Conservation (phyloP, 2,329 filamentous ascomycete genomes). For the Arthrinium puccinioides region DNA sequence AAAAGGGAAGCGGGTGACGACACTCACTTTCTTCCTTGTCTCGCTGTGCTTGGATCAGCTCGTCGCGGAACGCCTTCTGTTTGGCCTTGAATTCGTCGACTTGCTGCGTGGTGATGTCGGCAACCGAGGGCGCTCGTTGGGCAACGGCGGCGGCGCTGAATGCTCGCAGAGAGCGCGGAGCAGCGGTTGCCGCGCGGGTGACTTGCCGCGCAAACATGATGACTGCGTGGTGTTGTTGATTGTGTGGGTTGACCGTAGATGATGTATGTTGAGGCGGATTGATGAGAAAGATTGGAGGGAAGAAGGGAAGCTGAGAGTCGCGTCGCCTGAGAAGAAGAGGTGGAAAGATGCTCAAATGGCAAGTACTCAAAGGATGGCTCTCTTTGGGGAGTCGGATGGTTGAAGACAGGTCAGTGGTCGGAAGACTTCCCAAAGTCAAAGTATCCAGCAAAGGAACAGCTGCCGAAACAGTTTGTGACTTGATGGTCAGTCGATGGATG, state of each 20-base stretch:
- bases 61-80: constrained; percentile 81
- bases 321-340: too few relatives aligned
- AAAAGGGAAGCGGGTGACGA: constrained; percentile 36
- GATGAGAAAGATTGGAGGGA: too few relatives aligned
- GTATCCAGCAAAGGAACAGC: too few relatives aligned
- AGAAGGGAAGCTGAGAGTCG: too few relatives aligned
- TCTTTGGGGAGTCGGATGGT: too few relatives aligned
- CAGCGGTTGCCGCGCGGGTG: constrained; percentile 35
- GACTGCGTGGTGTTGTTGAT: not conserved
- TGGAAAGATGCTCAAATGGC: too few relatives aligned
- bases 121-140: constrained; percentile 64
- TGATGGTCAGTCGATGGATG: too few relatives aligned
- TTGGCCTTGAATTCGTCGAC: constrained; percentile 72
- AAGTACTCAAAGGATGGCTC: too few relatives aligned
- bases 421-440: too few relatives aligned
- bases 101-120: constrained; percentile 70
- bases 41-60: constrained; percentile 68
- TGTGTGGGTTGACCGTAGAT: not conserved
- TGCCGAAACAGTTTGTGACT: too few relatives aligned
- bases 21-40: constrained; percentile 80
- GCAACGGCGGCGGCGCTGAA: constrained; percentile 47
- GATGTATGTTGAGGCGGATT: not conserved
- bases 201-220: constrained; percentile 45
- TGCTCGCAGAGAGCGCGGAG: constrained; percentile 44
- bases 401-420: too few relatives aligned